These are phyloP conservation scores for Meyerozyma athensensis DNA, from an alignment of 1,139 yeast species.

Conservation along the genomic window DNA sequence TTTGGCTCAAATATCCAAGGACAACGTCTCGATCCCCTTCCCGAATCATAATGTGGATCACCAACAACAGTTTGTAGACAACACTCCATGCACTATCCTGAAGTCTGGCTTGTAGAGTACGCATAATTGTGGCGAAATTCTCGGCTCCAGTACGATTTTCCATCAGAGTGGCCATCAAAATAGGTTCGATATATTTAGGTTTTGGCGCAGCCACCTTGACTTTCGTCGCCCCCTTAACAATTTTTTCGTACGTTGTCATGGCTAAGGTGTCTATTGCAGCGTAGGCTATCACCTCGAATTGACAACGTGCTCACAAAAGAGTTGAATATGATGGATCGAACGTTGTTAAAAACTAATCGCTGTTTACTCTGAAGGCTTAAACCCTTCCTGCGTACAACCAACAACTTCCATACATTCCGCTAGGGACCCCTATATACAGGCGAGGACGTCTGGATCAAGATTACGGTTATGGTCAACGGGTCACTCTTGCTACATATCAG, in stretches of 20 bases:
- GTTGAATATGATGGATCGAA: too few species aligned
- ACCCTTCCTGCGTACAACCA: neutral
- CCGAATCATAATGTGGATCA: constrained; percentile 83
- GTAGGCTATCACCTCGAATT: too few species aligned
- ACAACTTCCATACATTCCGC: constrained; percentile 1
- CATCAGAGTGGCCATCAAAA: constrained; percentile 65
- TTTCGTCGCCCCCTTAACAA: constrained; percentile 47
- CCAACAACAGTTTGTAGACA: constrained; percentile 79
- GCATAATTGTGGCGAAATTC: constrained; percentile 67
- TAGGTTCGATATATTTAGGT: constrained; percentile 91
- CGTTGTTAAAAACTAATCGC: neutral
- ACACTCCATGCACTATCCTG: constrained; percentile 86
- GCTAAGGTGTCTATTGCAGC: neutral
- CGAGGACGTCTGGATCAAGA: neutral
- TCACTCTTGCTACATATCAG: neutral
- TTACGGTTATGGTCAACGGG: neutral
- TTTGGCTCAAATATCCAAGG: constrained; percentile 56
- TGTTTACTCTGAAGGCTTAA: neutral
- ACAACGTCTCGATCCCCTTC: constrained; percentile 81
- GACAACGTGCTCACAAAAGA: too few species aligned
- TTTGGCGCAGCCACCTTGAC: constrained; percentile 93
- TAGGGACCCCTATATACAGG: neutral
- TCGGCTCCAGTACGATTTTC: constrained; percentile 41
- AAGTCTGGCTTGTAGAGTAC: constrained; percentile 53
- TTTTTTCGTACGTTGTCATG: constrained; percentile 44